phyloP scores from a whole-genome alignment of 495 filamentous ascomycete species.

The Copromyces sp. region DNA sequence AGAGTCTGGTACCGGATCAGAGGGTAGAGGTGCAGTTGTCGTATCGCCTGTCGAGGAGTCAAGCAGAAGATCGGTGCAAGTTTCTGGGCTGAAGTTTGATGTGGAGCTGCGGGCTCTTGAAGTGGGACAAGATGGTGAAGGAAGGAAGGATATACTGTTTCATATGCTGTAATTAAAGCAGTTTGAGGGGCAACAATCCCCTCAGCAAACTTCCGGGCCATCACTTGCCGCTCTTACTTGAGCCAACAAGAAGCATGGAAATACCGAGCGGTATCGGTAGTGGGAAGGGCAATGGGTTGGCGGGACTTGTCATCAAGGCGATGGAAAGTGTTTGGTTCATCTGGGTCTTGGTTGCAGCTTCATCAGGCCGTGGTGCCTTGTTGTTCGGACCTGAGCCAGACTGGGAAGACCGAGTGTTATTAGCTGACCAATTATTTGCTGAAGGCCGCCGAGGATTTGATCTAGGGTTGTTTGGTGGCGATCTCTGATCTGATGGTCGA shows the following conservation, averaged over 20 bases:
- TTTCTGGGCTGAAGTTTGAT: conserved; percentile 16
- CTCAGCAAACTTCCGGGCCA: not conserved
- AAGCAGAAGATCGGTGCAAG: conserved; percentile 1
- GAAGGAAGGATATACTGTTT: not conserved
- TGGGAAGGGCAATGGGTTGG: conserved; percentile 16
- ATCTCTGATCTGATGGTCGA: not conserved
- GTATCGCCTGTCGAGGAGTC: conserved; percentile 4
- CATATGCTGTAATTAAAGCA: not conserved
- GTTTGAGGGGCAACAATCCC: not conserved
- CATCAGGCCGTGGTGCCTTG: not conserved
- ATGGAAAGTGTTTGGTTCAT: conserved; percentile 17
- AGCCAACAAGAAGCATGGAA: conserved; percentile 10
- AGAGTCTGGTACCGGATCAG: not conserved
- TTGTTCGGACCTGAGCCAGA: not conserved
- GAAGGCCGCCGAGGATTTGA: not conserved
- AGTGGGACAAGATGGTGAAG: not conserved
- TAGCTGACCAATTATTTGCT: not conserved
- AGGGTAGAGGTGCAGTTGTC: not conserved
- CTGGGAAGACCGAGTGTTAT: not conserved
- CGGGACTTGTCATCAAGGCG: conserved; percentile 16
- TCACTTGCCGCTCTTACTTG: not conserved
- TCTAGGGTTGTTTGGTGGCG: not conserved
- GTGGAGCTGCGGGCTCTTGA: conserved; percentile 12
- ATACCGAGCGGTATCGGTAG: conserved; percentile 18
- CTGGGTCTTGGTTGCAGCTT: conserved; percentile 16